Evolutionary conservation across 352 stramenopile genomes (phyloP), one percentile per base, ranked within the genome.

Genomic region (Thraustotheca clavata): DNA sequence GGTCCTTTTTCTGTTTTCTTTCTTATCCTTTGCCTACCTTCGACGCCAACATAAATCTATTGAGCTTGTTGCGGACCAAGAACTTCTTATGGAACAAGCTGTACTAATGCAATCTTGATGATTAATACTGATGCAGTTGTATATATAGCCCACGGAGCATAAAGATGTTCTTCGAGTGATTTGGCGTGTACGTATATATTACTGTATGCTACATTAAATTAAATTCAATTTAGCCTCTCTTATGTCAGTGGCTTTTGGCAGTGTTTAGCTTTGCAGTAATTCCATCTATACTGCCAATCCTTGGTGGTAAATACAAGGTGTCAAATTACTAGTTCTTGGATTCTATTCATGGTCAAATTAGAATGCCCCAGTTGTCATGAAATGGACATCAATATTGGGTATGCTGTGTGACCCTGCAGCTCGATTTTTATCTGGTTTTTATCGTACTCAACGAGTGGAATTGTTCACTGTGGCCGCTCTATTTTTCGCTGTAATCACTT

Each of bases 281-380:
- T 18, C 78, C 80, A 7, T 88, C 78, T 11, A 69, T 84, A 12
- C 83, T 88, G 80, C 74, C 80, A 1, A 87, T 82, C 54, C 75
- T 87, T 20, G 87, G 86, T 71, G 77, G 76, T 48, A 86, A 86
- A 36, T 89, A 81, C 46, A 73, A 77, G 66, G 80, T 89, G 67
- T 33, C 39, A 29, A 24, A 14, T n/a, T n/a, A n/a, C n/a, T 60
- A 31, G 20, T 34, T 22, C 29, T 18, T 34, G 22, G n/a, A n/a
- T n/a, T n/a, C n/a, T n/a, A n/a, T n/a, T n/a, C n/a, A n/a, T n/a
- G n/a, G 2, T 26, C 43, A 31, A 18, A 31, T 14, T 52, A 52
- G 43, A 9, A 52, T 31, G 31, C 43, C 14, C 43, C 43, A 31
- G 43, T 52, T 2, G 57, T 65, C 7, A 24, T 65, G 26, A 65